A percentile compares a stretch with the other conserved stretches of the same genome.
Conservation (phyloP, 2,329 filamentous ascomycete species). For the Claviceps lovelessii region DNA sequence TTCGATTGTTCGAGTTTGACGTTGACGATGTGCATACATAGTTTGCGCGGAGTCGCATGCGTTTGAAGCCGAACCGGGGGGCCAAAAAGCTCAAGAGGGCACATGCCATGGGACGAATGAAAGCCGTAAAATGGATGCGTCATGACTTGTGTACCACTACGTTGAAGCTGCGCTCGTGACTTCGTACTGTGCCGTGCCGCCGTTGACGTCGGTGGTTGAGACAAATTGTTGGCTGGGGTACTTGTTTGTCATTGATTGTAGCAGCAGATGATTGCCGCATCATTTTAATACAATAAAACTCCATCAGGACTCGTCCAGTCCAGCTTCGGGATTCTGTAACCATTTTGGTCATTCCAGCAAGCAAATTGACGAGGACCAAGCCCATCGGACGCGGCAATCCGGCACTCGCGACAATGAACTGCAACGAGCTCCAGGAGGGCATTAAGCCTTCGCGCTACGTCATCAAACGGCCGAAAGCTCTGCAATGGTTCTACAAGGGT, state of each 20-base stretch:
- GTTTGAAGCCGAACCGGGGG: neutral
- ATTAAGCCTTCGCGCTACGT: constrained; percentile 19
- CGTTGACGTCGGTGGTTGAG: neutral
- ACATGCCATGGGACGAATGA: neutral
- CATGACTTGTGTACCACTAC: neutral
- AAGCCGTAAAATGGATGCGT: neutral
- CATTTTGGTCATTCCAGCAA: no score
- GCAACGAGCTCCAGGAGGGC: constrained; percentile 22
- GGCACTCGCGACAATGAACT: constrained; percentile 18
- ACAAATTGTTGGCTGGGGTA: neutral
- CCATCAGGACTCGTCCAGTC: no score
- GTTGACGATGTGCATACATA: no score
- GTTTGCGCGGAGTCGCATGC: neutral
- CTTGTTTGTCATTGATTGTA: no score
- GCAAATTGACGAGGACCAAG: neutral
- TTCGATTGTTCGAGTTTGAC: no score
- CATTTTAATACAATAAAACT: no score
- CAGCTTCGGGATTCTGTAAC: no score
- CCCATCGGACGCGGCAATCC: neutral
- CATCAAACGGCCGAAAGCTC: constrained; percentile 22
- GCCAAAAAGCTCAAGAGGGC: no score
- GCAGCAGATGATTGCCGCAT: no score
- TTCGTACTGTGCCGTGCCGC: neutral
- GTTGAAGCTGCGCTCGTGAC: neutral
- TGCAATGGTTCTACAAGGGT: constrained; percentile 32